These are phyloP conservation scores for Erodium moschatum DNA, from an alignment of 441 rosid genomes.

Conservation along the genomic window DNA sequence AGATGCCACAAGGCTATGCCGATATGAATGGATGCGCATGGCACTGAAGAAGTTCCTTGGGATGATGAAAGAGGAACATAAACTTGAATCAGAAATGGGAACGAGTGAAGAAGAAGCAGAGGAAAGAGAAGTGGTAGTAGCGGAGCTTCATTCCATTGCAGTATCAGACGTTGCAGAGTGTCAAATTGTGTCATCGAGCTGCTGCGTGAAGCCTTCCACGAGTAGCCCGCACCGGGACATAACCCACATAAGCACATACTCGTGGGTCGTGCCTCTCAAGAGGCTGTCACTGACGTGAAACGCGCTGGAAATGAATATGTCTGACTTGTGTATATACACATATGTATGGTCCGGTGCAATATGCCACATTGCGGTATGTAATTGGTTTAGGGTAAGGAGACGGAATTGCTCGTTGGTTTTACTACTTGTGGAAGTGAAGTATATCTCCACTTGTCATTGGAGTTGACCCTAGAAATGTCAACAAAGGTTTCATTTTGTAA, in stretches of 20 bases:
- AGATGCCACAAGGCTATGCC: slow-evolving; percentile 56
- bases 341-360: too few relatives aligned
- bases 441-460: background rate
- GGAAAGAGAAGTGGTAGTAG: background rate
- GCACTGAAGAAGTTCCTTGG: slow-evolving; percentile 47
- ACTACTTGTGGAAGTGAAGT: background rate
- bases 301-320: background rate
- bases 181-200: background rate
- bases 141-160: background rate
- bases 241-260: background rate
- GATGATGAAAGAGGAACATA: slow-evolving; percentile 23
- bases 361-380: background rate
- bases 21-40: slow-evolving; percentile 73
- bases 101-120: background rate
- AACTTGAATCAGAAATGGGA: background rate
- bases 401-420: too few relatives aligned
- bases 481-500: background rate
- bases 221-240: background rate
- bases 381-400: background rate
- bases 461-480: background rate
- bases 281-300: background rate
- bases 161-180: background rate
- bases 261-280: background rate
- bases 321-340: background rate
- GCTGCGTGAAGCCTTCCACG: background rate